phyloP scores from a whole-genome alignment of 2,329 filamentous ascomycete genomes.

The Albifimbria verrucaria region DNA sequence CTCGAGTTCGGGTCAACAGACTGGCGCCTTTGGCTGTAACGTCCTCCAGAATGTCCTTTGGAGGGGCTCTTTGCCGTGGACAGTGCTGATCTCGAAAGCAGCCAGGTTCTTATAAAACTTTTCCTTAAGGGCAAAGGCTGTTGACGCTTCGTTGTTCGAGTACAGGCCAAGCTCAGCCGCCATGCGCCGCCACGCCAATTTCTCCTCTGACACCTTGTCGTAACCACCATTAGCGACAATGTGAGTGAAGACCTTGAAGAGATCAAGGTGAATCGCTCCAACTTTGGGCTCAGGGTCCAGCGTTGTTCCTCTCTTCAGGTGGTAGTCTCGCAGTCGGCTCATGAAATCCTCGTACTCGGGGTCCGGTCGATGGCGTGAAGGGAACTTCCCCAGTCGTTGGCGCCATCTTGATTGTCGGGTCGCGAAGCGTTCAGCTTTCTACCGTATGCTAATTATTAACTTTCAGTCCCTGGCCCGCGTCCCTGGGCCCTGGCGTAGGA shows the following conservation, averaged over 20 bases:
- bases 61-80: constrained; percentile 81
- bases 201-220: constrained; percentile 78
- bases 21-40: constrained; percentile 81
- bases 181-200: constrained; percentile 80
- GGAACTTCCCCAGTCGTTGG: constrained; percentile 32
- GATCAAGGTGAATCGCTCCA: constrained; percentile 70
- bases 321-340: constrained; percentile 66
- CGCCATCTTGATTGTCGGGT: constrained; percentile 25
- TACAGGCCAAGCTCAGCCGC: constrained; percentile 73
- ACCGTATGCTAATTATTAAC: too few species aligned
- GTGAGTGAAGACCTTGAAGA: constrained; percentile 74
- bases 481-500: too few species aligned
- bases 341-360: constrained; percentile 79
- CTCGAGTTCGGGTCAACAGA: constrained; percentile 72
- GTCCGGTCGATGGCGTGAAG: constrained; percentile 54
- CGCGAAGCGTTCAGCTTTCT: too few species aligned
- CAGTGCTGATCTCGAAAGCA: constrained; percentile 78
- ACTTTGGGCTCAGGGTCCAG: constrained; percentile 82
- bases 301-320: constrained; percentile 73
- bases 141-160: constrained; percentile 72
- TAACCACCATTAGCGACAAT: constrained; percentile 79
- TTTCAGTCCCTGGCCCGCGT: too few species aligned
- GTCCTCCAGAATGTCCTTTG: constrained; percentile 83
- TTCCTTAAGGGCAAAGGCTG: constrained; percentile 82
- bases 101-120: constrained; percentile 88